A percentile compares a stretch with the other conserved stretches of the same genome.
Conservation (phyloP, 2,329 filamentous ascomycete genomes). For the Colletotrichum viniferum region DNA sequence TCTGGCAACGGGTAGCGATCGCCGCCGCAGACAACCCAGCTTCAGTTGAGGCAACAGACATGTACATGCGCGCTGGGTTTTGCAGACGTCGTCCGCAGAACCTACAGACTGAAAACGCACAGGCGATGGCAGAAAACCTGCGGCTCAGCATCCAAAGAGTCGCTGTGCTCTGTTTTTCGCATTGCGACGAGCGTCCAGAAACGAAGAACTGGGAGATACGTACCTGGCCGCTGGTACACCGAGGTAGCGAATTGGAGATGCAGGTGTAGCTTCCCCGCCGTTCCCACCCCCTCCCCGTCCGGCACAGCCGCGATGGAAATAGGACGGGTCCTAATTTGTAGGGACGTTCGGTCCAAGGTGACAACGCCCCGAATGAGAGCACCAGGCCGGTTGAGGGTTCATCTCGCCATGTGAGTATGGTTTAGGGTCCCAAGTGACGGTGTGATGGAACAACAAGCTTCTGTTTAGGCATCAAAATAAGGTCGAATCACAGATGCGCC, state of each 20-base stretch:
- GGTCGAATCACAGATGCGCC: background rate
- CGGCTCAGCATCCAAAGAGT: background rate
- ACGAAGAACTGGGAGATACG: background rate
- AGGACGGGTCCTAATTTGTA: slow-evolving; percentile 9
- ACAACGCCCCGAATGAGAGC: background rate
- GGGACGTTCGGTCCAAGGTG: background rate
- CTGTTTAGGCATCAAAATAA: slow-evolving; percentile 17
- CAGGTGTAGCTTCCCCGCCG: background rate
- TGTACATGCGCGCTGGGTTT: background rate
- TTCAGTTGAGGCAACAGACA: background rate
- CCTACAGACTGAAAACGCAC: background rate
- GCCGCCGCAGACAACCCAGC: slow-evolving; percentile 9
- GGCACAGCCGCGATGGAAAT: slow-evolving; percentile 20
- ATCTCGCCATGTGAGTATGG: background rate
- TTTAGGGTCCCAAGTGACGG: background rate
- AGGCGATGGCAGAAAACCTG: background rate
- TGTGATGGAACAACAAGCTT: background rate
- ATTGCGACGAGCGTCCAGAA: background rate
- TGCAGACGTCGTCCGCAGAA: background rate
- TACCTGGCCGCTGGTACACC: background rate
- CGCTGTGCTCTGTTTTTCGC: background rate
- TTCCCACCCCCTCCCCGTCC: background rate
- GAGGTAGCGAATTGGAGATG: background rate
- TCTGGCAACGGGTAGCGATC: slow-evolving; percentile 17
- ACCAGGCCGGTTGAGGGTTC: background rate